Conservation (phyloP, 2,329 filamentous ascomycete species). For the Ophidiomyces ophidiicola region DNA sequence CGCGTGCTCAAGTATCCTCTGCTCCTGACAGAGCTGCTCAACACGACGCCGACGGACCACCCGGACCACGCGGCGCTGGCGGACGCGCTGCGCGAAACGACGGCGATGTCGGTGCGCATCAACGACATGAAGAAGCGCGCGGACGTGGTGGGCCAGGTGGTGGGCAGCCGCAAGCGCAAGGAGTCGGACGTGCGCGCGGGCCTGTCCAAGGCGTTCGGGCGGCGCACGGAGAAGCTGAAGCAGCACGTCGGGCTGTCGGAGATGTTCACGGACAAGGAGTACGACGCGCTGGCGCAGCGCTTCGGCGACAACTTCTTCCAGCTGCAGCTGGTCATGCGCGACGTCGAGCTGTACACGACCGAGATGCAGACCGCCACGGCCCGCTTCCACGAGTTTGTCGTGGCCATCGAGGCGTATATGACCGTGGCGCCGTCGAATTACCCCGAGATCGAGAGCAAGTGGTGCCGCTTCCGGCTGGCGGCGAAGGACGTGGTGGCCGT, state of each 20-base stretch:
- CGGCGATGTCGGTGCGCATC: conserved; percentile 54
- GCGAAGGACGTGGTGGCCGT: conserved; percentile 76
- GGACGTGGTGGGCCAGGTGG: conserved; percentile 80
- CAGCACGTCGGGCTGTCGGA: conserved; percentile 54
- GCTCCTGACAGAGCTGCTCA: conserved; percentile 65
- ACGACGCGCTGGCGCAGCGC: conserved; percentile 67
- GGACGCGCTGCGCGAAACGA: conserved; percentile 57
- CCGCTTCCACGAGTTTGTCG: conserved; percentile 67
- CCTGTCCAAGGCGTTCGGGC: conserved; percentile 77
- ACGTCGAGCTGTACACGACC: conserved; percentile 87
- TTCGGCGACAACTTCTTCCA: conserved; percentile 89
- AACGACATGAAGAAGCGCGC: conserved; percentile 94
- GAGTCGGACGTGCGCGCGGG: conserved; percentile 79
- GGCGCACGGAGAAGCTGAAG: conserved; percentile 74
- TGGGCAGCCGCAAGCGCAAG: conserved; percentile 65
- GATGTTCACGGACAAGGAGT: conserved; percentile 66
- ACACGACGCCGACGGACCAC: conserved; percentile 68
- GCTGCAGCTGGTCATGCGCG: conserved; percentile 79
- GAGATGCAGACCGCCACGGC: conserved; percentile 68
- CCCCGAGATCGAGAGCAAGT: conserved; percentile 83
- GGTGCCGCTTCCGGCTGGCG: conserved; percentile 78
- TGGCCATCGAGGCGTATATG: conserved; percentile 72
- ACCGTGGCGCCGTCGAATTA: conserved; percentile 55
- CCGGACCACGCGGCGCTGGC: conserved; percentile 65
- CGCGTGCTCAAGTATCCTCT: conserved; percentile 88